Conservation (phyloP, 257 asterid genomes). For the Nicotiana benthamiana region DNA sequence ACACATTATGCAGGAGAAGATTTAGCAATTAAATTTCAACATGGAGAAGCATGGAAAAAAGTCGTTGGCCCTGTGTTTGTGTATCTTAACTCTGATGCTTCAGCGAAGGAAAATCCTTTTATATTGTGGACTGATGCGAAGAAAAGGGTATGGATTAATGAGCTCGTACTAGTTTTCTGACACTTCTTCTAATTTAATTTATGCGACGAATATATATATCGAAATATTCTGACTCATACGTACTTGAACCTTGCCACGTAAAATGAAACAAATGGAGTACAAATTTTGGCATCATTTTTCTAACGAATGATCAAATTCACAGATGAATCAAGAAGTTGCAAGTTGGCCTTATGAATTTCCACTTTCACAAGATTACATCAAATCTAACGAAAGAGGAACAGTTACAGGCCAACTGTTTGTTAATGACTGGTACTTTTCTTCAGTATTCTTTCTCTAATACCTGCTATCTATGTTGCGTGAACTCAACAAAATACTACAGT, state of each 20-base stretch:
- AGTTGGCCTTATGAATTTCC: conserved; percentile 64
- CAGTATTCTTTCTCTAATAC: not conserved
- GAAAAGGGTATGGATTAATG: conserved; percentile 24
- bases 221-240: no score
- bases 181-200: no score
- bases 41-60: conserved; percentile 54
- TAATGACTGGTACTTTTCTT: conserved; percentile 31
- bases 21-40: conserved; percentile 27
- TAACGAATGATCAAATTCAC: not conserved
- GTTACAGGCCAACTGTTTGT: conserved; percentile 45
- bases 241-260: not conserved
- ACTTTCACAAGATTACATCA: conserved; percentile 33
- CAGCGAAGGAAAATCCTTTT: conserved; percentile 27
- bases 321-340: conserved; percentile 43
- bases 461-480: no score
- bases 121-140: conserved; percentile 57
- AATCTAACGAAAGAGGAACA: conserved; percentile 40
- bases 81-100: conserved; percentile 33
- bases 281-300: not conserved
- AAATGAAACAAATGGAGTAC: not conserved
- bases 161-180: no score
- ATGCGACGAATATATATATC: no score
- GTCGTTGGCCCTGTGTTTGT: conserved; percentile 56
- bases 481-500: no score
- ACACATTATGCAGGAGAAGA: conserved; percentile 58